These are phyloP conservation scores for Tylopilus subfusipes DNA, from an alignment of 768 basidiomycete genomes.

Conservation along the genomic window DNA sequence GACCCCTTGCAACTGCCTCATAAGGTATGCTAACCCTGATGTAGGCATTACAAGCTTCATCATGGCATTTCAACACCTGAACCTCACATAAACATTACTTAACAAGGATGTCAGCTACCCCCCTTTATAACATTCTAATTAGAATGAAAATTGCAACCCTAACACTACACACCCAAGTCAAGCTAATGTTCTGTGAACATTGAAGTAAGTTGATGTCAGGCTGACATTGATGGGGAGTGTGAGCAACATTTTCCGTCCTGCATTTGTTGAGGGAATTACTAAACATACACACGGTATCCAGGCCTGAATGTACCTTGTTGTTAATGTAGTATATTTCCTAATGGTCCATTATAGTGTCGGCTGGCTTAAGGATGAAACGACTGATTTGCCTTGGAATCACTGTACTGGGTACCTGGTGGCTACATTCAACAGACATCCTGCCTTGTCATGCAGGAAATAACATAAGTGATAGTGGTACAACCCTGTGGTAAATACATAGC, in stretches of 20 bases:
- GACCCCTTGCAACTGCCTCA: too few relatives aligned
- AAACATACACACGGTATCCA: background rate
- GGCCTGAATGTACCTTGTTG: background rate
- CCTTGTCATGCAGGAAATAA: background rate
- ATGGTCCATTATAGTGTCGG: background rate
- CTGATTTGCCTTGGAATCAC: background rate
- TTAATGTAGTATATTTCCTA: background rate
- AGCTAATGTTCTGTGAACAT: background rate
- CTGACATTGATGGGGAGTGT: background rate
- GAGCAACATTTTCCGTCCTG: background rate
- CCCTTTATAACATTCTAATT: too few relatives aligned
- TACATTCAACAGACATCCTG: background rate
- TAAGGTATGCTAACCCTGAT: too few relatives aligned
- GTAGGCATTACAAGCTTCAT: too few relatives aligned
- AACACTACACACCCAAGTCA: slow-evolving; percentile 1
- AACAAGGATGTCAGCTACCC: too few relatives aligned
- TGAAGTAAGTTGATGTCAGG: too few relatives aligned
- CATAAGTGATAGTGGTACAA: background rate
- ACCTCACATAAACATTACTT: too few relatives aligned
- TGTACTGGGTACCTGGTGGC: background rate
- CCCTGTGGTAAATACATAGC: too few relatives aligned
- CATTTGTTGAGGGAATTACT: background rate
- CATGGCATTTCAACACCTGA: too few relatives aligned
- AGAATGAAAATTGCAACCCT: too few relatives aligned
- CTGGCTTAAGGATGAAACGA: background rate